Conservation (phyloP, 2,329 filamentous ascomycete genomes). For the Periconia macrospinosa region DNA sequence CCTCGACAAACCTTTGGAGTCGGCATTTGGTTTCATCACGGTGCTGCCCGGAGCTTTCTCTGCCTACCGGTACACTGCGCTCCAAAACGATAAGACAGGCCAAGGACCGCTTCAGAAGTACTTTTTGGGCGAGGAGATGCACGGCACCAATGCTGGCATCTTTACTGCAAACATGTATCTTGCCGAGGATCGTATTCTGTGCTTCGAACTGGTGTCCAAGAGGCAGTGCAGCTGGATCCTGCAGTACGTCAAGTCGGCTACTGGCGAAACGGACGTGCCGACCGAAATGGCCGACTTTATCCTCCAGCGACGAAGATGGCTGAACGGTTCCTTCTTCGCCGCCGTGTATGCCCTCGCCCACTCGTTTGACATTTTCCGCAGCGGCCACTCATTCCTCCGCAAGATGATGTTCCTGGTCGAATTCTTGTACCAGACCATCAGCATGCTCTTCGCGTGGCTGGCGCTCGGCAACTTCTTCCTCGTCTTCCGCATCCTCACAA, state of each 20-base stretch:
- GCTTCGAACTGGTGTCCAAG: conserved; percentile 97
- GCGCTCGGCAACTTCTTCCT: conserved; percentile 98
- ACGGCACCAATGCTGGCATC: conserved; percentile 88
- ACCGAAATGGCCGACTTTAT: conserved; percentile 94
- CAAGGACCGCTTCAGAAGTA: conserved; percentile 94
- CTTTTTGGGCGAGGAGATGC: conserved; percentile 86
- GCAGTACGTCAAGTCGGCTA: conserved; percentile 97
- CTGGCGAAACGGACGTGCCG: conserved; percentile 94
- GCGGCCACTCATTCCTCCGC: conserved; percentile 81
- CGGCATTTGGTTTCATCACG: conserved; percentile 95
- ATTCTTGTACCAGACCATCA: conserved; percentile 90
- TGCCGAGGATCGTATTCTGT: conserved; percentile 97
- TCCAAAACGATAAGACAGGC: conserved; percentile 96
- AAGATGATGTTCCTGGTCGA: conserved; percentile 91
- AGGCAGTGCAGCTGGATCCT: conserved; percentile 96
- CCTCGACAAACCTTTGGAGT: conserved; percentile 95
- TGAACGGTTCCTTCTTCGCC: conserved; percentile 98
- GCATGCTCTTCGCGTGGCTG: conserved; percentile 99
- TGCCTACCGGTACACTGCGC: conserved; percentile 91
- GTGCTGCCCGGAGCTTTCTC: conserved; percentile 97
- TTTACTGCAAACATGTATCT: conserved; percentile 99
- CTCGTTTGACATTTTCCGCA: conserved; percentile 94
- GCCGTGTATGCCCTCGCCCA: conserved; percentile 93
- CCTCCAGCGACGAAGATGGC: conserved; percentile 91
- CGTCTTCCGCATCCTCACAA: conserved; percentile 95